Evolutionary conservation across 495 filamentous ascomycete species (phyloP).

Genomic region (Pyronema omphalodes): DNA sequence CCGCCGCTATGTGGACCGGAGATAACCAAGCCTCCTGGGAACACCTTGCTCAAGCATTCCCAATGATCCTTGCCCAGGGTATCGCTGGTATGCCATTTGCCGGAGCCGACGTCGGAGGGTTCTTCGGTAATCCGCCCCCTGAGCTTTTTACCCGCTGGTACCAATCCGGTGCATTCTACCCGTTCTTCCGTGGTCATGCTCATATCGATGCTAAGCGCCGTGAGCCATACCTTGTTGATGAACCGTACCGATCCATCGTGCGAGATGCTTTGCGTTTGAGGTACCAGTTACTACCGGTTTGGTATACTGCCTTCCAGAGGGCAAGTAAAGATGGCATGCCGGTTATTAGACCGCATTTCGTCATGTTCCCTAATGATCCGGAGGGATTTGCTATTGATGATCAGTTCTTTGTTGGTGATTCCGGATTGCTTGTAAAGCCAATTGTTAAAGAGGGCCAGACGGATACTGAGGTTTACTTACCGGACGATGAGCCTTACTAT

Average conservation of each 20-base stretch:
- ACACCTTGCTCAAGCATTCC: conserved; percentile 68
- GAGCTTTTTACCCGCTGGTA: conserved; percentile 90
- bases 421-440: conserved; percentile 75
- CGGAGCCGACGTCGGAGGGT: conserved; percentile 90
- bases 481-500: conserved; percentile 75
- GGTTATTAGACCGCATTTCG: conserved; percentile 80
- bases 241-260: conserved; percentile 73
- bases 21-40: conserved; percentile 89
- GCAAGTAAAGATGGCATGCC: conserved; percentile 66
- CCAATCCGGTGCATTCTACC: conserved; percentile 91
- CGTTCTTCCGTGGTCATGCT: conserved; percentile 95
- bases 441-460: conserved; percentile 56
- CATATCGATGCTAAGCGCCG: conserved; percentile 89
- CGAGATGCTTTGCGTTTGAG: conserved; percentile 70
- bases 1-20: conserved; percentile 94
- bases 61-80: conserved; percentile 83
- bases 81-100: conserved; percentile 88
- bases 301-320: conserved; percentile 94
- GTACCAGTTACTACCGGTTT: conserved; percentile 76
- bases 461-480: conserved; percentile 64
- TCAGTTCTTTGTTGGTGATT: conserved; percentile 76
- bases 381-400: conserved; percentile 72
- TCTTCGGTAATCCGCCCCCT: conserved; percentile 89
- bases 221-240: conserved; percentile 75
- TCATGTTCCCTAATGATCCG: conserved; percentile 75